phyloP scores from a whole-genome alignment of 2,329 filamentous ascomycete species.

The Leptographium galeiforme region DNA sequence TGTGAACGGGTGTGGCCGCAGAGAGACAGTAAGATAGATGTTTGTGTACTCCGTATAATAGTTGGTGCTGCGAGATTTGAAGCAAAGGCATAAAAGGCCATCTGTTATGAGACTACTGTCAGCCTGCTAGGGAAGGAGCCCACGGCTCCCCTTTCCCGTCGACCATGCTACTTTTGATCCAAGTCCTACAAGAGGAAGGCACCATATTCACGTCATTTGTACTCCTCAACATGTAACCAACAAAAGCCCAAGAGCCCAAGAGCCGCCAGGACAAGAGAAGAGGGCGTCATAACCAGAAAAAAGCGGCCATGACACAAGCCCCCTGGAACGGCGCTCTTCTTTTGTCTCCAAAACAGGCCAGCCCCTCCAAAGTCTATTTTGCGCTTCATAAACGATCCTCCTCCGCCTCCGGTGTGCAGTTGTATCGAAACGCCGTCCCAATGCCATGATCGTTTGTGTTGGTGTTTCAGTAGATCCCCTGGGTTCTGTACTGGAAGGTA shows the following conservation, averaged over 20 bases:
- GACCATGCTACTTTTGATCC: background rate
- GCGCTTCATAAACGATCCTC: background rate
- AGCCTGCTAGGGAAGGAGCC: background rate
- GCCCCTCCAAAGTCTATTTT: background rate
- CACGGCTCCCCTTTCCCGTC: background rate
- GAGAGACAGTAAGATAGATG: background rate
- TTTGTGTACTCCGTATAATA: background rate
- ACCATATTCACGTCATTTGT: background rate
- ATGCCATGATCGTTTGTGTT: slow-evolving; percentile 1
- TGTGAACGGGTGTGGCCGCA: no score
- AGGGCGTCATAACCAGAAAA: background rate
- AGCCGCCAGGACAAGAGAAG: background rate
- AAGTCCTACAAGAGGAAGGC: background rate
- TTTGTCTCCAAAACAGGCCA: background rate
- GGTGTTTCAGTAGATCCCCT: slow-evolving; percentile 62
- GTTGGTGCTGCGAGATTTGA: background rate
- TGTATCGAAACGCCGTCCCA: slow-evolving; percentile 6
- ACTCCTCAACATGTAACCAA: background rate
- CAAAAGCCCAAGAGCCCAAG: background rate
- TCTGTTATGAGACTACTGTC: background rate
- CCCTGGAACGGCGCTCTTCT: background rate
- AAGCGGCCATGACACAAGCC: background rate
- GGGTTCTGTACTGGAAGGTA: slow-evolving; percentile 77
- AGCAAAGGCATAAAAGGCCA: background rate
- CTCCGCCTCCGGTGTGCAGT: background rate